Evolutionary conservation across 495 filamentous ascomycete genomes (phyloP), one percentile per base, ranked within the genome.

Genomic region (Daldinia bambusicola): DNA sequence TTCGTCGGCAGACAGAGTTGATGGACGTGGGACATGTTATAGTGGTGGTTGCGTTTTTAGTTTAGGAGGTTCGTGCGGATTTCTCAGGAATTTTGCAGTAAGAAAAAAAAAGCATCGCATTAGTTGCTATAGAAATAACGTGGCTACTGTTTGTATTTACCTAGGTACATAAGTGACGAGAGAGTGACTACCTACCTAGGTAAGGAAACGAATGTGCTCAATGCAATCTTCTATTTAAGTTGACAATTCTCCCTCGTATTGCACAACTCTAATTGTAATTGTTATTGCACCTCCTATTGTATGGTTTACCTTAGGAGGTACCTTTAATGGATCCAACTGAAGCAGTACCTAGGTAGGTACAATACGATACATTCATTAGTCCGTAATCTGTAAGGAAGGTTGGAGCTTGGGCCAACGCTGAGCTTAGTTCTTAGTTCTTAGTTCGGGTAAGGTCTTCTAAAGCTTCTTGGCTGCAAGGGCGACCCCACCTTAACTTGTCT

Each of bases 81-180:
- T 48, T 71, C 55, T 51, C 52, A 56, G 67, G 61, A 55, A 53
- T 73, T 70, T 77, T 72, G 75, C 70, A 74, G 63, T 70, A 70
- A 68, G 69, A 74, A 75, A 67, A 68, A 71, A 74, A 75, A 72
- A 55, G 73, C 60, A 61, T 67, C 70, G 63, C 52, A 63, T 31
- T 32, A 34, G 32, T 66, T 45, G 18, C 41, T 41, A 53, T 67
- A 61, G 36, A 32, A 32, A n/a, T 32, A 18, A 53, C 4, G 43
- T 48, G 20, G 18, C 18, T 10, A 7, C 20, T 48, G 18, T 48
- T 26, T 26, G 26, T 26, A 26, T 26, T 26, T 26, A 26, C 26
- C 1, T 26, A 26, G 3, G 26, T 26, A 26, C 26, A 1, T 26
- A 26, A 26, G n/a, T n/a, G n/a, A n/a, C n/a, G n/a, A n/a, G n/a